Evolutionary conservation across 768 basidiomycete genomes (phyloP).

Genomic region (Russula foetens): DNA sequence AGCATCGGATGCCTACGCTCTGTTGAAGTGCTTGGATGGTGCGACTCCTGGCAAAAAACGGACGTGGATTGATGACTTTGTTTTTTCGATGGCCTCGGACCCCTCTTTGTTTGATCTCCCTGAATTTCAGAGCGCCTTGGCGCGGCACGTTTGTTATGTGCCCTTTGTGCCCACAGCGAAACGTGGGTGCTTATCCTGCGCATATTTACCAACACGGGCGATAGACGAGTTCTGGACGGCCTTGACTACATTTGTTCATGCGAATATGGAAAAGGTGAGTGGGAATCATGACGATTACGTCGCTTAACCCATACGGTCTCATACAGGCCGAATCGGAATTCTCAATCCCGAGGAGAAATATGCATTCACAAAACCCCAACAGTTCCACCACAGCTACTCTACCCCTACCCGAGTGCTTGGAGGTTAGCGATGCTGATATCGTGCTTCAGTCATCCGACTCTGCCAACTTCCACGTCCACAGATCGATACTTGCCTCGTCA

Average conservation of each 20-base stretch:
- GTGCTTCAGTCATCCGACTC: constrained; percentile 4
- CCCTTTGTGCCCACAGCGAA: too few relatives aligned
- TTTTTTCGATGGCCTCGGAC: background rate
- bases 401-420: background rate
- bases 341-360: background rate
- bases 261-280: background rate
- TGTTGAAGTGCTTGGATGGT: background rate
- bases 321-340: background rate
- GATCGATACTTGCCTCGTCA: constrained; percentile 24
- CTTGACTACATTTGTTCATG: background rate
- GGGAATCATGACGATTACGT: background rate
- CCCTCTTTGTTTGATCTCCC: background rate
- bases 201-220: background rate
- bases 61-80: constrained; percentile 2
- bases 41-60: background rate
- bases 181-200: background rate
- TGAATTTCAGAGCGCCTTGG: background rate
- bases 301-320: background rate
- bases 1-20: background rate
- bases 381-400: too few relatives aligned
- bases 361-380: background rate
- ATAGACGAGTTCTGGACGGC: constrained; percentile 1
- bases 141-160: background rate
- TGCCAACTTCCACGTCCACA: constrained; percentile 25
- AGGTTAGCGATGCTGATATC: background rate